phyloP scores from a whole-genome alignment of 441 rosid genomes.

The Sinapis alba region DNA sequence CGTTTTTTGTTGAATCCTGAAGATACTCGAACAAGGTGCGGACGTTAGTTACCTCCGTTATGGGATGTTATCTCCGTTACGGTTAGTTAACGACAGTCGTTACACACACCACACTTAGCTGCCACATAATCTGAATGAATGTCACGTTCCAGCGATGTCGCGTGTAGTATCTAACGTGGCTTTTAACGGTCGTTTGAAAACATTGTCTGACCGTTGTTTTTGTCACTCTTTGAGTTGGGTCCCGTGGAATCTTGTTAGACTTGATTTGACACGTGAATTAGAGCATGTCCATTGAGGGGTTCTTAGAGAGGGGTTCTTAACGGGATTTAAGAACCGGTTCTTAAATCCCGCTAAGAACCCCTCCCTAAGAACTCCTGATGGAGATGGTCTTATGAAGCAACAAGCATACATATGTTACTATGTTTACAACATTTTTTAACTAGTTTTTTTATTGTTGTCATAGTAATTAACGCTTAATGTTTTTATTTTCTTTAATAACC shows the following conservation, averaged over 20 bases:
- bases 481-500: too few relatives aligned
- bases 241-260: conserved; percentile 34
- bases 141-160: background rate
- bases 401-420: background rate
- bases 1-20: background rate
- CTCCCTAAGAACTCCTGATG: too few relatives aligned
- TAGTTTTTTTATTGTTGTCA: background rate
- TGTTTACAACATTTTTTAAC: background rate
- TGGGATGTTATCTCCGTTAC: conserved; percentile 15
- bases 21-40: background rate
- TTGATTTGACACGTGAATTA: conserved; percentile 27
- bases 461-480: background rate
- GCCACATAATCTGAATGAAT: background rate
- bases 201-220: conserved; percentile 3
- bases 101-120: background rate
- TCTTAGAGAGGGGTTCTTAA: too few relatives aligned
- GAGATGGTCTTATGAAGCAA: too few relatives aligned
- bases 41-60: conserved; percentile 33
- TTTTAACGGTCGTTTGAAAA: conserved; percentile 23
- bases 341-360: too few relatives aligned
- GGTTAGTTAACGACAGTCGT: background rate
- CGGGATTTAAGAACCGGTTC: too few relatives aligned
- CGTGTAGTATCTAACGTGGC: conserved; percentile 4
- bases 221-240: conserved; percentile 10
- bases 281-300: too few relatives aligned